Percentiles rank a stretch among this genome's conserved stretches.
Conservation (phyloP, 345 rosid genomes). For the Cardiospermum halicacabum region DNA sequence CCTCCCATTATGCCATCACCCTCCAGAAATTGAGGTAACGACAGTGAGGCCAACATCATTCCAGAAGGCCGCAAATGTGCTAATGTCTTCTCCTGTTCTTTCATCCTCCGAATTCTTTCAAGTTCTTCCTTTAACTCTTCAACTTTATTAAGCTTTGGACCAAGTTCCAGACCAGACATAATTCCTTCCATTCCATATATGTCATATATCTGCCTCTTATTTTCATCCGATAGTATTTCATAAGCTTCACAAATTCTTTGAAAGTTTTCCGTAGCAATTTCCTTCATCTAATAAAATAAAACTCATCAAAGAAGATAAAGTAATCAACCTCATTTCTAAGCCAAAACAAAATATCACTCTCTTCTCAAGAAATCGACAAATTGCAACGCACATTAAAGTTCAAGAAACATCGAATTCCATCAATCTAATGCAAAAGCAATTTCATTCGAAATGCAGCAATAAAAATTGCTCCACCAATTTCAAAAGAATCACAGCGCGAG, state of each 20-base stretch:
- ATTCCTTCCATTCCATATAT: conserved; percentile 96
- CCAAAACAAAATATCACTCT: too few relatives aligned
- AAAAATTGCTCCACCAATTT: background rate
- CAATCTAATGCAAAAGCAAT: too few relatives aligned
- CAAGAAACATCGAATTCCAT: too few relatives aligned
- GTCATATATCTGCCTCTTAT: conserved; percentile 76
- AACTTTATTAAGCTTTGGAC: conserved; percentile 65
- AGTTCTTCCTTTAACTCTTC: conserved; percentile 89
- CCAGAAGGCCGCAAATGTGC: conserved; percentile 72
- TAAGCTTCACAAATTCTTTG: conserved; percentile 91
- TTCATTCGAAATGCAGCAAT: too few relatives aligned
- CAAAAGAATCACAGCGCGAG: background rate
- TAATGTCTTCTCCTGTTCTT: conserved; percentile 59
- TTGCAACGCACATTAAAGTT: too few relatives aligned
- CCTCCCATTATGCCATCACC: conserved; percentile 92
- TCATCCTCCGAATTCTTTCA: conserved; percentile 54
- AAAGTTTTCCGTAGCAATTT: conserved; percentile 78
- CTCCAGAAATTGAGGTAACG: conserved; percentile 62
- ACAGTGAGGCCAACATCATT: conserved; percentile 52
- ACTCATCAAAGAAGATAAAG: background rate
- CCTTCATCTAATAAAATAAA: conserved; percentile 65
- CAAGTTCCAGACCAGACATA: conserved; percentile 83
- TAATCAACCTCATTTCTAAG: too few relatives aligned
- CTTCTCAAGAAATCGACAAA: background rate
- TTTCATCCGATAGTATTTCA: conserved; percentile 80